Conservation (phyloP, 352 stramenopile genomes). For the Phytophthora aleatoria region DNA sequence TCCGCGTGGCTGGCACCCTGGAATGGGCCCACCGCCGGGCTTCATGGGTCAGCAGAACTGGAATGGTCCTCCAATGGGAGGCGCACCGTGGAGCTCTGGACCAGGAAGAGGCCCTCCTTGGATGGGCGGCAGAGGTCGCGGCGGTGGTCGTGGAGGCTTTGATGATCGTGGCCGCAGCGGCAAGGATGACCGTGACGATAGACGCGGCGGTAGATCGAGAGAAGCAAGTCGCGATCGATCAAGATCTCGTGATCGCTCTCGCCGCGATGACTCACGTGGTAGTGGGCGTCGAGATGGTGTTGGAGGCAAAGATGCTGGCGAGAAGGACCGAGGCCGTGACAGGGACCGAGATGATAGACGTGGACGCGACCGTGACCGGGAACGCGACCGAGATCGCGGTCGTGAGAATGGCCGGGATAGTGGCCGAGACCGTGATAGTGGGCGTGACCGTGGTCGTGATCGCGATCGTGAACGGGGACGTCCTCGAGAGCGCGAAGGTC, state of each 20-base stretch:
- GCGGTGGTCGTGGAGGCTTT: constrained; percentile 41
- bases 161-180: constrained; percentile 51
- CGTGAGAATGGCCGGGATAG: constrained; percentile 9
- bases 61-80: constrained; percentile 48
- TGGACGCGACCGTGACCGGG: constrained; percentile 22
- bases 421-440: constrained; percentile 24
- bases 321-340: constrained; percentile 28
- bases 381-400: constrained; percentile 30
- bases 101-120: constrained; percentile 50
- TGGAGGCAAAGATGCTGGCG: constrained; percentile 20
- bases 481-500: constrained; percentile 39
- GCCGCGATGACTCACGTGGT: constrained; percentile 32
- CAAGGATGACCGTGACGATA: constrained; percentile 42
- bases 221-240: constrained; percentile 68
- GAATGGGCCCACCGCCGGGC: constrained; percentile 65
- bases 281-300: constrained; percentile 30
- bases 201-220: constrained; percentile 31
- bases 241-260: constrained; percentile 49
- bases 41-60: constrained; percentile 52
- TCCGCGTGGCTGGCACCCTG: constrained; percentile 70
- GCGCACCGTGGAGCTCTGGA: constrained; percentile 48
- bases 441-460: constrained; percentile 18
- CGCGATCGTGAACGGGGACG: constrained; percentile 41
- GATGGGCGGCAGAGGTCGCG: constrained; percentile 56
- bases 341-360: constrained; percentile 27